A percentile compares a stretch with the other conserved stretches of the same genome.
phyloP scores from a whole-genome alignment of 2,329 filamentous ascomycete species.

The Bimuria novae-zelandiae region DNA sequence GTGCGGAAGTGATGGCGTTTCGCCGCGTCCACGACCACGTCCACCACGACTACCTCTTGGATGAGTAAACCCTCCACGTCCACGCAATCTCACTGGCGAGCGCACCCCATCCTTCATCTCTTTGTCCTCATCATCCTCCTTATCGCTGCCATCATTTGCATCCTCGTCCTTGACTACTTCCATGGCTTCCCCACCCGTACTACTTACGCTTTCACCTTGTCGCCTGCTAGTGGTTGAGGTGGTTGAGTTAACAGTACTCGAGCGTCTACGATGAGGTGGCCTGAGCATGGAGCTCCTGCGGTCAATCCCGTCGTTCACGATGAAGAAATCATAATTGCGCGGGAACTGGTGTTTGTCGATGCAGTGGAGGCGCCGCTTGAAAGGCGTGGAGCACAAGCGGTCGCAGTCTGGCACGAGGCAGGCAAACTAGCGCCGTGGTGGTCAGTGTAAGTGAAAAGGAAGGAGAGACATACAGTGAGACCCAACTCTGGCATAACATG shows the following conservation, averaged over 20 bases:
- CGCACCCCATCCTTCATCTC: constrained; percentile 13
- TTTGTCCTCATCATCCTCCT: constrained; percentile 10
- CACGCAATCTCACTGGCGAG: constrained; percentile 30
- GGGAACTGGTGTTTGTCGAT: constrained; percentile 96
- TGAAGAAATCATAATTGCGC: constrained; percentile 56
- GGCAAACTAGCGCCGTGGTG: constrained; percentile 62
- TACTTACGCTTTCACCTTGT: constrained; percentile 26
- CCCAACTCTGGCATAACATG: neutral
- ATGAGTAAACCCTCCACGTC: constrained; percentile 38
- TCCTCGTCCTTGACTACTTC: constrained; percentile 27
- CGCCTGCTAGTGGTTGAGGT: constrained; percentile 13
- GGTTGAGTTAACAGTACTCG: constrained; percentile 29
- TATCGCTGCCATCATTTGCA: constrained; percentile 8
- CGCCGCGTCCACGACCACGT: constrained; percentile 15
- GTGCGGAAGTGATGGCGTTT: neutral
- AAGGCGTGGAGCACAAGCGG: constrained; percentile 77
- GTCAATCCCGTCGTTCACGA: constrained; percentile 90
- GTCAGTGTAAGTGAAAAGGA: constrained; percentile 1
- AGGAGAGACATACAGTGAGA: neutral
- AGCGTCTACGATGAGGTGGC: constrained; percentile 42
- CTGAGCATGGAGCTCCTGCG: constrained; percentile 76
- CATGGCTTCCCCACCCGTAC: constrained; percentile 27
- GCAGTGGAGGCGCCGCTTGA: constrained; percentile 84
- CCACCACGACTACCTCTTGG: constrained; percentile 15
- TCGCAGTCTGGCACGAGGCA: constrained; percentile 93